phyloP scores from a whole-genome alignment of 768 basidiomycete species.

The Leccinum boreale region DNA sequence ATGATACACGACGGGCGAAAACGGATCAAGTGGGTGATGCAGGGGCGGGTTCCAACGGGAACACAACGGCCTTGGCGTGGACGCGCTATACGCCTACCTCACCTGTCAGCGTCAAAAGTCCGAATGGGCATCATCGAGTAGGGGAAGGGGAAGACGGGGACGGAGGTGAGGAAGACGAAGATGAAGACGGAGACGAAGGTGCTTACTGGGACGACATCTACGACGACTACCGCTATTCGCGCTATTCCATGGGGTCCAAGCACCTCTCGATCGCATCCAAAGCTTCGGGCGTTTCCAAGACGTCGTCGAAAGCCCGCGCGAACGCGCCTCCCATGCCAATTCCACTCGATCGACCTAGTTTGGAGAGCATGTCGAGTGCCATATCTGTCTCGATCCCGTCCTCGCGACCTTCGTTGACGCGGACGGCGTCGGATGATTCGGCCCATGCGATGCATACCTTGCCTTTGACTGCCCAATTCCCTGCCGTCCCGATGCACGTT shows the following conservation, averaged over 20 bases:
- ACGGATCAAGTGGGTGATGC: conserved; percentile 1
- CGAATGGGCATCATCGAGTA: neutral
- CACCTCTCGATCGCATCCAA: conserved; percentile 20
- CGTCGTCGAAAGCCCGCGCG: conserved; percentile 22
- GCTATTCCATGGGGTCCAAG: conserved; percentile 48
- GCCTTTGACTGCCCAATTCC: conserved; percentile 30
- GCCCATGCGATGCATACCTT: conserved; percentile 12
- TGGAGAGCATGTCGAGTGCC: conserved; percentile 24
- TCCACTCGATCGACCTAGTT: conserved; percentile 25
- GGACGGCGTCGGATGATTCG: conserved; percentile 25
- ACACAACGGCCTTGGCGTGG: conserved; percentile 23
- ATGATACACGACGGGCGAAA: conserved; percentile 4
- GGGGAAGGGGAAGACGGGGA: conserved; percentile 8
- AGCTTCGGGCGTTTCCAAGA: conserved; percentile 21
- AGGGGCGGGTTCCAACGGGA: neutral
- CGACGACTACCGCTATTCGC: conserved; percentile 75
- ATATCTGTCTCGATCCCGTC: conserved; percentile 13
- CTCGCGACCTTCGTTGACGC: conserved; percentile 19
- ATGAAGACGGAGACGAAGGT: conserved; percentile 29
- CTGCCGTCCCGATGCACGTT: conserved; percentile 29
- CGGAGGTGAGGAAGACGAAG: conserved; percentile 16
- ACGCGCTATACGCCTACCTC: conserved; percentile 28
- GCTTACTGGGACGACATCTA: conserved; percentile 76
- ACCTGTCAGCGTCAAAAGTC: conserved; percentile 9
- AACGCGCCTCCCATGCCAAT: conserved; percentile 27